Percentiles rank a stretch among this genome's conserved stretches.
Conservation (phyloP, 2,329 filamentous ascomycete genomes). For the Colletotrichum incanum region DNA sequence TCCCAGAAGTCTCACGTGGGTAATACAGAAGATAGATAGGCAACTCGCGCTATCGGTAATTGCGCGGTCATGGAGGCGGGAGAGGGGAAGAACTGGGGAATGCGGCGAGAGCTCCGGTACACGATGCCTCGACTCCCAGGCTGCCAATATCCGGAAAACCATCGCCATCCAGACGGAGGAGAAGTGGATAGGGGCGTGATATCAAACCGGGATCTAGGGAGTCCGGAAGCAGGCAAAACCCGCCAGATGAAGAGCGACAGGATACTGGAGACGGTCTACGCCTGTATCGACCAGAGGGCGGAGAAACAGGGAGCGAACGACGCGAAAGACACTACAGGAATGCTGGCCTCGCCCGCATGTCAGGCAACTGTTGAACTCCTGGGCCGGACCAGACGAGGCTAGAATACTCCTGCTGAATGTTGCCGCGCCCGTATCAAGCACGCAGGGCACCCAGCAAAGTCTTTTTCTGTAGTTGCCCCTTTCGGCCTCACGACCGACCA, state of each 20-base stretch:
- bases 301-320: constrained; percentile 14
- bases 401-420: constrained; percentile 8
- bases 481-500: constrained; percentile 8
- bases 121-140: constrained; percentile 8
- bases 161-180: not conserved
- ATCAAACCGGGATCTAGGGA: not conserved
- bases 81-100: not conserved
- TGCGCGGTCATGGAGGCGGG: not conserved
- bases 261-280: not conserved
- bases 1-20: constrained; percentile 6
- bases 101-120: not conserved
- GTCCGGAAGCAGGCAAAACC: constrained; percentile 3
- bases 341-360: constrained; percentile 4
- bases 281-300: constrained; percentile 13
- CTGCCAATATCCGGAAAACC: no score
- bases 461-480: not conserved
- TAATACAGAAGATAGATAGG: not conserved
- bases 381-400: constrained; percentile 8
- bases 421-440: constrained; percentile 21
- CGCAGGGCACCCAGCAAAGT: not conserved
- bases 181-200: constrained; percentile 9
- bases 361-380: not conserved
- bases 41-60: constrained; percentile 15
- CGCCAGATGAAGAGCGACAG: no score
- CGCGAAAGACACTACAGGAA: not conserved